A percentile compares a stretch with the other conserved stretches of the same genome.
phyloP scores from a whole-genome alignment of 1,139 yeast genomes.

The Zygosaccharomyces pseudobailii region DNA sequence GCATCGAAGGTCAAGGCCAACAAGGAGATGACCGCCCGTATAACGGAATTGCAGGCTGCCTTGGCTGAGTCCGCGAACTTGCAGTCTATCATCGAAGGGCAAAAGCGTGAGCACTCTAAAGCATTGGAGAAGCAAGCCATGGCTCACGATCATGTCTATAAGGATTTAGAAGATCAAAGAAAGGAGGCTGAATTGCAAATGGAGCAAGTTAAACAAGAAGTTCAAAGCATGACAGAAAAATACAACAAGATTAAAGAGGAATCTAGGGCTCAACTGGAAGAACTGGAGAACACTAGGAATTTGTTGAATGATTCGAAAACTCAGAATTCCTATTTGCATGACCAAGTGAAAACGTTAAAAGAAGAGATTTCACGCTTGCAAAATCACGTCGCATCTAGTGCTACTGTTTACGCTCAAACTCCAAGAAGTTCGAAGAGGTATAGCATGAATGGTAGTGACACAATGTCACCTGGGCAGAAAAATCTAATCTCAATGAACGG shows the following conservation, averaged over 20 bases:
- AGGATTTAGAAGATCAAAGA: conserved; percentile 54
- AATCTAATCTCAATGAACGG: conserved; percentile 12
- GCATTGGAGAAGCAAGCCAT: conserved; percentile 43
- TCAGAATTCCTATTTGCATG: conserved; percentile 63
- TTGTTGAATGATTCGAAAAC: conserved; percentile 60
- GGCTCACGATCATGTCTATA: conserved; percentile 49
- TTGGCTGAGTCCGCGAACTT: conserved; percentile 56
- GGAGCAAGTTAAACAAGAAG: conserved; percentile 55
- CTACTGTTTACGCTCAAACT: conserved; percentile 28
- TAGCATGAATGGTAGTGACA: conserved; percentile 19
- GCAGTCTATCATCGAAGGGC: conserved; percentile 51
- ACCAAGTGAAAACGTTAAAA: conserved; percentile 65
- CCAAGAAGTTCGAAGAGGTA: conserved; percentile 20
- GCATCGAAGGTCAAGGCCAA: conserved; percentile 77
- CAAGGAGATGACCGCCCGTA: conserved; percentile 60
- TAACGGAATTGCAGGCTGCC: conserved; percentile 51
- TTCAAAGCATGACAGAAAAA: conserved; percentile 59
- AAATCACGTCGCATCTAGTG: conserved; percentile 35
- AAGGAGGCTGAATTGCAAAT: conserved; percentile 54
- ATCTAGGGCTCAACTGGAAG: conserved; percentile 55
- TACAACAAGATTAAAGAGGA: conserved; percentile 63
- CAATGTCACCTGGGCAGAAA: conserved; percentile 10
- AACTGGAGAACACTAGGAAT: conserved; percentile 58
- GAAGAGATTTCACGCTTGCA: conserved; percentile 53
- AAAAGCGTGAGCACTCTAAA: conserved; percentile 52